Base-by-base conservation (phyloP, 176 grass and related monocot genomes). In the Carex kokanica region DNA sequence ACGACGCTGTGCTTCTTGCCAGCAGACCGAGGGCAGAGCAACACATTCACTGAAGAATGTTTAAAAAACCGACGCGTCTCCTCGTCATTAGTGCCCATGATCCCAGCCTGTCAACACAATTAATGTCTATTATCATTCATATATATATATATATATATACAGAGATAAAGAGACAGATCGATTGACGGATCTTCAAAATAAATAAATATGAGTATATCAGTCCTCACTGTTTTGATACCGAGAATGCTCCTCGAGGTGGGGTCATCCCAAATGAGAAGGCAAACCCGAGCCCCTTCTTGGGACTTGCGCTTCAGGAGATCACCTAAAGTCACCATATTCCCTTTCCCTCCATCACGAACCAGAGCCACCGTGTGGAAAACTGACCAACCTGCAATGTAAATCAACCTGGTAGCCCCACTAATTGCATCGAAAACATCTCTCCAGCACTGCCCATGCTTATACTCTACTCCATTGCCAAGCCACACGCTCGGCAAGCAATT, bases 61-160 rank as follows among this genome's bases (percentile, higher is more conserved):
- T 98, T 94, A 86, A 98, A 98, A 79, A 98, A 98, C 0, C 90
- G 69, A 2, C 91, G 87, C 0, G 95, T 98, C 82, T 91, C 90
- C 82, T 98, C 95, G 47, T 98, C 95, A 20, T 81, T 77, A 32
- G 95, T 98, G 78, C 92, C 92, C 95, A 98, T 98, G 87, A 93
- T 87, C 52, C 95, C 95, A 79, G 86, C 78, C 92, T 97, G 67
- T 38, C 88, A 13, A 69, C 2, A 80, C 17, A 3, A 6, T 15
- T 81, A 5, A 16, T 7, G 45, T 52, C 0, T 12, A 29, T 74
- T 43, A 18, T 41, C 38, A n/a, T n/a, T n/a, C n/a, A n/a, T n/a
- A n/a, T n/a, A n/a, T n/a, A n/a, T n/a, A n/a, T n/a, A n/a, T n/a
- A n/a, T n/a, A n/a, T n/a, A 31, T 24, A 34, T 15, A 60, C 15